Evolutionary conservation across 345 rosid species (phyloP).

Genomic region (Sisymbrium irio): DNA sequence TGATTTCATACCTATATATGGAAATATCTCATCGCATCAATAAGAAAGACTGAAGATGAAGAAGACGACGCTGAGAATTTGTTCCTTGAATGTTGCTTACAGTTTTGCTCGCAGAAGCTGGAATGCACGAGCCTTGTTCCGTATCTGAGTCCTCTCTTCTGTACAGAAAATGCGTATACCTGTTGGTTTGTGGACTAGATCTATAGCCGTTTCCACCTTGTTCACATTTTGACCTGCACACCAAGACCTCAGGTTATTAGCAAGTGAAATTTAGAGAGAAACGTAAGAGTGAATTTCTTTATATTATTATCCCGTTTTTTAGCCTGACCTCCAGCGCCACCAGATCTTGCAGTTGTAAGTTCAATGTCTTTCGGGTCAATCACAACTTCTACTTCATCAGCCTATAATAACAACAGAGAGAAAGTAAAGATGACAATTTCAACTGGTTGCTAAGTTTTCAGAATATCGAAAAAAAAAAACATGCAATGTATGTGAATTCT

Average conservation of each 20-base stretch:
- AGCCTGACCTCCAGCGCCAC: slow-evolving; percentile 93
- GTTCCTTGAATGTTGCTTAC: slow-evolving; percentile 42
- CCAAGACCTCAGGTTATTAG: slow-evolving; percentile 11
- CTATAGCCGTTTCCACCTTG: slow-evolving; percentile 97
- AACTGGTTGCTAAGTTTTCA: neutral
- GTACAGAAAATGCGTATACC: slow-evolving; percentile 97
- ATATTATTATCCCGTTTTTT: neutral
- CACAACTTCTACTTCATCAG: slow-evolving; percentile 92
- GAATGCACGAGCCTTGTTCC: slow-evolving; percentile 72
- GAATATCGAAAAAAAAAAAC: neutral
- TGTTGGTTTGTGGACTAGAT: slow-evolving; percentile 88
- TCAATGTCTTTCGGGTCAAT: slow-evolving; percentile 95
- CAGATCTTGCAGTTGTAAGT: slow-evolving; percentile 92
- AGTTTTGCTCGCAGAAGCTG: slow-evolving; percentile 94
- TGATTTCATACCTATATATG: slow-evolving; percentile 79
- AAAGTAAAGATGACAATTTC: neutral
- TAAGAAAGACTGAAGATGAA: neutral
- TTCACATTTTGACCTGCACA: slow-evolving; percentile 93
- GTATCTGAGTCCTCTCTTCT: slow-evolving; percentile 89
- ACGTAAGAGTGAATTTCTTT: neutral
- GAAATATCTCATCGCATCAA: slow-evolving; percentile 21
- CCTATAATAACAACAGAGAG: slow-evolving; percentile 41
- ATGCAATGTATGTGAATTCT: slow-evolving; percentile 3
- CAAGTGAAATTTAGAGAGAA: slow-evolving; percentile 5
- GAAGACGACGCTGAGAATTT: slow-evolving; percentile 1